Percentiles rank a stretch among this genome's conserved stretches.
Conservation (phyloP, 495 filamentous ascomycete genomes). For the Lasiosphaeria ovina region DNA sequence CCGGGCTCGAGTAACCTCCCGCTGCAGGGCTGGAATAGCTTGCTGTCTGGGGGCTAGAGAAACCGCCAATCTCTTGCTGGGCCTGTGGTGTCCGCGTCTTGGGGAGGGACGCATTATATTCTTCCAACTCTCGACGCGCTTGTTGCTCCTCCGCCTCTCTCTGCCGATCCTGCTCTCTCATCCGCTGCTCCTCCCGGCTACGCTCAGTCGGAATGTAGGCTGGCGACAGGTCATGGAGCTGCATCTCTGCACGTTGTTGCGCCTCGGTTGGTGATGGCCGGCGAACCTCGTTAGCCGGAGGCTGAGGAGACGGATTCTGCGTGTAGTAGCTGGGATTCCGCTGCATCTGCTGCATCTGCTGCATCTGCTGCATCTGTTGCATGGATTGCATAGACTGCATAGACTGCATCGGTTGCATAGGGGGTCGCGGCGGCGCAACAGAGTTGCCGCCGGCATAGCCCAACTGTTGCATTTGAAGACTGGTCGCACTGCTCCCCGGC, state of each 20-base stretch:
- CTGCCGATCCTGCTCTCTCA: conserved; percentile 23
- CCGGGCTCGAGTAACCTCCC: background rate
- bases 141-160: conserved; percentile 59
- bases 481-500: conserved; percentile 56
- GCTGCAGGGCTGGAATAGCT: too few species aligned
- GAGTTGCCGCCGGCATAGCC: conserved; percentile 61
- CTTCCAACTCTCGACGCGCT: conserved; percentile 70
- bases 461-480: conserved; percentile 48
- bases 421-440: conserved; percentile 72
- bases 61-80: conserved; percentile 79
- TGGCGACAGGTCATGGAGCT: conserved; percentile 45
- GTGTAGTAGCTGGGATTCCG: conserved; percentile 47
- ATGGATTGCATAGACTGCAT: conserved; percentile 3
- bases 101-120: conserved; percentile 82
- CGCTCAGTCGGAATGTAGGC: conserved; percentile 55
- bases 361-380: conserved; percentile 43
- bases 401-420: conserved; percentile 35
- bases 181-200: conserved; percentile 52
- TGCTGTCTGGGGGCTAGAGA: too few species aligned
- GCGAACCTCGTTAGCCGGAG: conserved; percentile 27
- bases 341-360: conserved; percentile 44
- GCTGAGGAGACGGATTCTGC: conserved; percentile 25
- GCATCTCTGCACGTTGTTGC: conserved; percentile 35
- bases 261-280: conserved; percentile 43
- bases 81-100: conserved; percentile 71